Evolutionary conservation across 495 filamentous ascomycete species (phyloP), one percentile per base, ranked within the genome.

Genomic region (Penicillium cataractarum): DNA sequence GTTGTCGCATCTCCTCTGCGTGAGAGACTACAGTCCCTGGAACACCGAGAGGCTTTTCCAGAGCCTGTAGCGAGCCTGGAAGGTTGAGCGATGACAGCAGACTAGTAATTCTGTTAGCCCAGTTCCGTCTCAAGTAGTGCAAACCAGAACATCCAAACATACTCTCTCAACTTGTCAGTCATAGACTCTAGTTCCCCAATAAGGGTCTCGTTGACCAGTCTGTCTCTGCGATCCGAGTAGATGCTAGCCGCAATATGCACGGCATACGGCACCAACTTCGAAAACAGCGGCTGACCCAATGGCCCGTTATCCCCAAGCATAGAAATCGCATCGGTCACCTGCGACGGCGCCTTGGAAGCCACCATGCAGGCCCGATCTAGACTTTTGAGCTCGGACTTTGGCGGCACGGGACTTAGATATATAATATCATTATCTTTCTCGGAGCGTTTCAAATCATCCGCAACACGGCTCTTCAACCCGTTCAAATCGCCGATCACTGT

Each of bases 381-480:
- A 1, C 87, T 86, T 71, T 90, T 92, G 29, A 99, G 83, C 69
- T 96, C 93, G 9, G 92, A 87, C 71, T 97, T 97, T 6, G 92
- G 87, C 9, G 95, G 93, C 1, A 97, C 92, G 2, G 89, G 82
- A 55, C 83, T 85, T 4, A 97, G 79, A 72, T 98, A 99, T 19
- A 99, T 97, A 51, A 96, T 75, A 75, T 99, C 92, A 64, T 99
- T 99, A 68, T 99, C 95, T 73, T 92, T 96, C 74, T 98, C 95
- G 0, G 95, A 93, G 52, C 93, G 80, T 74, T 96, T 97, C 60
- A 99, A 69, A 65, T 96, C 92, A 62, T 97, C 93, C 48, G 87
- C 80, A 2, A 97, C 90, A 54, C 88, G 87, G 60, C 78, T 89
- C 77, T 93, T 97, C 42, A 99, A 73, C 0, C 87, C 91, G 51